Percentiles rank a stretch among this genome's conserved stretches.
These are phyloP conservation scores for Podosphaera fusca DNA, from an alignment of 2,329 filamentous ascomycete genomes.

Conservation along the genomic window DNA sequence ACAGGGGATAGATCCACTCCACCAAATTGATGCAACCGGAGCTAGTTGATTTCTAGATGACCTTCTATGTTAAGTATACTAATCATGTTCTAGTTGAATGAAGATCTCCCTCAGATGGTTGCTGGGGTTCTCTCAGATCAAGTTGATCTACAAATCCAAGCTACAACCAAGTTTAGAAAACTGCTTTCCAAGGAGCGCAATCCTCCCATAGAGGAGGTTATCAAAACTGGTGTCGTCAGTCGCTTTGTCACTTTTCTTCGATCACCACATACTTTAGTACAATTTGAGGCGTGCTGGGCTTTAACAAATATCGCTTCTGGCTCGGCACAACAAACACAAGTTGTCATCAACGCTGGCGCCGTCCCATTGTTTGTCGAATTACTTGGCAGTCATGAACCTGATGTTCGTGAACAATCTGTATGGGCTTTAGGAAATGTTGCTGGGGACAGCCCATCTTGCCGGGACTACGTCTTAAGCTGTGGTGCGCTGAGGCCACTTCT, in stretches of 20 bases:
- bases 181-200: constrained; percentile 96
- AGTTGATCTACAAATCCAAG: constrained; percentile 91
- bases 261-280: constrained; percentile 90
- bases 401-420: constrained; percentile 93
- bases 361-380: constrained; percentile 98
- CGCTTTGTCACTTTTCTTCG: constrained; percentile 96
- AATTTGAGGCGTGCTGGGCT: constrained; percentile 98
- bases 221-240: constrained; percentile 93
- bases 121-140: constrained; percentile 95
- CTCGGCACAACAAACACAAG: constrained; percentile 90
- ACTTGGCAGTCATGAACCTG: constrained; percentile 81
- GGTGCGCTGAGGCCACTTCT: constrained; percentile 82
- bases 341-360: constrained; percentile 93
- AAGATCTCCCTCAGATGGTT: constrained; percentile 97
- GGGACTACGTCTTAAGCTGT: constrained; percentile 83
- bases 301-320: constrained; percentile 98
- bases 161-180: constrained; percentile 96
- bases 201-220: constrained; percentile 95
- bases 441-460: constrained; percentile 90
- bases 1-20: background rate
- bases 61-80: constrained; percentile 7
- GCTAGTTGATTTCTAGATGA: background rate
- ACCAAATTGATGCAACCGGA: background rate
- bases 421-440: constrained; percentile 98
- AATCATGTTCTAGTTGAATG: constrained; percentile 46